These are phyloP conservation scores for Paratinospora sagittata DNA, from an alignment of 164 flowering plant species.

Conservation along the genomic window DNA sequence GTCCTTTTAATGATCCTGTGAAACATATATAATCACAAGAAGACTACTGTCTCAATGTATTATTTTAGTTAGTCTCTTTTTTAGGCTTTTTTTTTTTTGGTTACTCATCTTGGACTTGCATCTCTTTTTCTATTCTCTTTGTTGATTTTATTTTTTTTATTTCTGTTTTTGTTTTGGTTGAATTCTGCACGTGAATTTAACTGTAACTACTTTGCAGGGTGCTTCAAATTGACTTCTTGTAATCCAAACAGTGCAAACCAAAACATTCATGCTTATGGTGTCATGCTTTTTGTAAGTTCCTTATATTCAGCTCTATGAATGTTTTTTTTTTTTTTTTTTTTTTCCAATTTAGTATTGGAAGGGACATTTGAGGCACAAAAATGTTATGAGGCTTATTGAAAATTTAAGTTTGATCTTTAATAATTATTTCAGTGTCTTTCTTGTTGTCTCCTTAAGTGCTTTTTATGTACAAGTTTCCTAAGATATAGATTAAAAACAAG, in stretches of 20 bases:
- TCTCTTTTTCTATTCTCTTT: not conserved
- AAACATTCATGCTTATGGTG: slow-evolving; percentile 80
- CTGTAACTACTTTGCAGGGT: slow-evolving; percentile 38
- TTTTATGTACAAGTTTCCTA: too few relatives aligned
- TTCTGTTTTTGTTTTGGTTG: not conserved
- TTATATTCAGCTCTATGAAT: not conserved
- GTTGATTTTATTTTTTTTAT: not conserved
- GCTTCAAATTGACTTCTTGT: slow-evolving; percentile 70
- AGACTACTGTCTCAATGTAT: not conserved
- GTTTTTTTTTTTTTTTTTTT: not conserved
- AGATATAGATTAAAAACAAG: too few relatives aligned
- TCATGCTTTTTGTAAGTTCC: slow-evolving; percentile 70
- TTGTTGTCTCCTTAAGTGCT: too few relatives aligned
- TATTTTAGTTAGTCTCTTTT: not conserved
- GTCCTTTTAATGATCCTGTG: too few relatives aligned
- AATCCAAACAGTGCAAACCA: slow-evolving; percentile 57
- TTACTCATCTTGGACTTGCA: not conserved
- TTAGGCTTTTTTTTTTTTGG: not conserved
- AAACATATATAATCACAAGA: not conserved
- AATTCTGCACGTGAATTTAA: not conserved
- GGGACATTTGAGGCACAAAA: not conserved
- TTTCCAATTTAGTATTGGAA: not conserved
- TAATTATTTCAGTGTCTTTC: too few relatives aligned
- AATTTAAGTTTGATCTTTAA: too few relatives aligned
- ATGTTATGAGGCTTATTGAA: too few relatives aligned